Evolutionary conservation across 2,329 filamentous ascomycete species (phyloP).

Genomic region (Diplodia intermedia): DNA sequence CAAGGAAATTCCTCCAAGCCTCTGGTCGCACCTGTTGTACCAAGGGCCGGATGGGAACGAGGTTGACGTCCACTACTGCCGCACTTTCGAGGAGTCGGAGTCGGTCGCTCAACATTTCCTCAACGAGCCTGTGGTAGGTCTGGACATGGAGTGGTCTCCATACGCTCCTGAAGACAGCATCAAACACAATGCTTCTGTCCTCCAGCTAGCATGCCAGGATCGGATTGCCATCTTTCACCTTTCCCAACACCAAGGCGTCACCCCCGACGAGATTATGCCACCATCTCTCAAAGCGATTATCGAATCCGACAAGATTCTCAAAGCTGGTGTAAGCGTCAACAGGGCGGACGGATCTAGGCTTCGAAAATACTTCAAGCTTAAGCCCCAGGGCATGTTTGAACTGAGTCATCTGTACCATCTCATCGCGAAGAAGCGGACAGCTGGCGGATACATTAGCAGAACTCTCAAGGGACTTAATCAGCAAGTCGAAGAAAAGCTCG

Average conservation of each 20-base stretch:
- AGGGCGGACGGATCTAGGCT: constrained; percentile 69
- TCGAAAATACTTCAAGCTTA: constrained; percentile 68
- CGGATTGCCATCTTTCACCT: constrained; percentile 84
- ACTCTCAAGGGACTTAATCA: constrained; percentile 68
- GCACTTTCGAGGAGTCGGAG: constrained; percentile 70
- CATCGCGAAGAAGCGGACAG: constrained; percentile 60
- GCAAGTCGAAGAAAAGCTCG: constrained; percentile 74
- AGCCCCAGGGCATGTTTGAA: constrained; percentile 74
- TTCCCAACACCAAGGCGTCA: constrained; percentile 60
- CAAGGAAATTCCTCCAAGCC: constrained; percentile 42
- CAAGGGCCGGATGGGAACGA: constrained; percentile 59
- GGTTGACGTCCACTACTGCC: constrained; percentile 80
- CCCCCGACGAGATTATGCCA: constrained; percentile 65
- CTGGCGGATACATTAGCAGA: constrained; percentile 64
- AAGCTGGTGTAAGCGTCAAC: constrained; percentile 78
- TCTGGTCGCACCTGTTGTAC: constrained; percentile 75
- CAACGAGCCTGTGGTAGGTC: constrained; percentile 75
- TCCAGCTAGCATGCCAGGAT: constrained; percentile 80
- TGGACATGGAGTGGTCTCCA: constrained; percentile 84
- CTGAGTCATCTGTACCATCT: constrained; percentile 82
- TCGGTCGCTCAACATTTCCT: constrained; percentile 70
- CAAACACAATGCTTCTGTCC: constrained; percentile 76
- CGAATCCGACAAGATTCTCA: constrained; percentile 72
- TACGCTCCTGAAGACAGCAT: constrained; percentile 55
- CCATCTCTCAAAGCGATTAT: constrained; percentile 75